Base-by-base conservation (phyloP, 1,284 basidiomycete genomes). In the Pseudozyma sp. region DNA sequence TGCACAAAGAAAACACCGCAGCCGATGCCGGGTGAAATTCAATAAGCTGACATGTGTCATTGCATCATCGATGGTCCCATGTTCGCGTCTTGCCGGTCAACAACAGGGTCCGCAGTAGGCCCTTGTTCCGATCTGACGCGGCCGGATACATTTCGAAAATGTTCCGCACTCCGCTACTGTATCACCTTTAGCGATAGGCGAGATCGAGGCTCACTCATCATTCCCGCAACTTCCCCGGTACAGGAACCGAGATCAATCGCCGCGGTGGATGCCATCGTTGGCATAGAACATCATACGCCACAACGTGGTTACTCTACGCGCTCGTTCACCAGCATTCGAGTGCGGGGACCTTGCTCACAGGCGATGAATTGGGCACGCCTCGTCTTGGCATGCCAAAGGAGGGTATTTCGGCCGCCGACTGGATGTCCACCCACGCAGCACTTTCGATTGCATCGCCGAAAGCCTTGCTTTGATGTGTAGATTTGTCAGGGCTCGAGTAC, bases 401-500 rank as follows among this genome's bases (percentile, higher is more conserved):
- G 48, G 19, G 29, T 39, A 34, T 40, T 24, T 16, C 49, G 45
- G 49, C 48, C 48, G 46, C 42, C 17, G 34, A 7, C 43, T 31
- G 10, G 34, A 48, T 24, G 24, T 54, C 43, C 48, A 33, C 46
- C 39, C 34, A 42, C 42, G 11, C 37, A 33, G 9, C 31, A 31
- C 17, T 13, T 30, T 24, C 24, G 39, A 19, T 54, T 48, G 39
- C 39, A 45, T 54, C 33, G 10, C 47, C 14, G 33, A 9, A 17
- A 29, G 49, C 10, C 8, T 14, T 37, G 35, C 35, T 37, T 37
- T 37, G 35, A 37, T 8, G 35, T 37, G 35, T 24, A 24, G 2
- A 24, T 24, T 42, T 19, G n/a, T 61, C 58, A 73, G 30, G 65
- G 61, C 39, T 65, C 65, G 11, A 68, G 56, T 29, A 73, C 60